Evolutionary conservation across 768 basidiomycete species (phyloP).

Genomic region (Naematelia aurantialba): DNA sequence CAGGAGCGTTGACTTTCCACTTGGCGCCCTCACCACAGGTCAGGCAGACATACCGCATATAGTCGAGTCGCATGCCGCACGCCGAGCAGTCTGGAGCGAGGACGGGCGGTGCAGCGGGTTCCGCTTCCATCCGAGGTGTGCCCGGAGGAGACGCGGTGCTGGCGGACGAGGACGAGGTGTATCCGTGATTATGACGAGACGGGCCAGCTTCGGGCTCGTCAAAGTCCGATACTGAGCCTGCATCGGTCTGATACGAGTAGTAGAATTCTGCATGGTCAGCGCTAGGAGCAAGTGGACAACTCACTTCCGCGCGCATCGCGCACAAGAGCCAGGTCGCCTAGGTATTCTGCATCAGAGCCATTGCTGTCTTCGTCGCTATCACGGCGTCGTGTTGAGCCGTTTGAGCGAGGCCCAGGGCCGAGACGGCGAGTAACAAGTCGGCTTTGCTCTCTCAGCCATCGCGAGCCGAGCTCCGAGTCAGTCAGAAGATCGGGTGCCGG

Average conservation of each 20-base stretch:
- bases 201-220: constrained; percentile 8
- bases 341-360: constrained; percentile 35
- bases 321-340: constrained; percentile 37
- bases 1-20: constrained; percentile 36
- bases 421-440: constrained; percentile 62
- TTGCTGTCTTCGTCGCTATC: constrained; percentile 34
- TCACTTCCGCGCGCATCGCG: constrained; percentile 45
- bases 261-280: constrained; percentile 36
- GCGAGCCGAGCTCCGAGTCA: constrained; percentile 61
- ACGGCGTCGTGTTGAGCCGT: constrained; percentile 1
- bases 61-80: constrained; percentile 69
- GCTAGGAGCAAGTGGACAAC: constrained; percentile 9
- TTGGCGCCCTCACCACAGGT: constrained; percentile 66
- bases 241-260: constrained; percentile 44
- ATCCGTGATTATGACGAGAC: not conserved
- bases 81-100: constrained; percentile 67
- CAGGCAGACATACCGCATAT: constrained; percentile 84
- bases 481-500: constrained; percentile 28
- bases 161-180: constrained; percentile 7
- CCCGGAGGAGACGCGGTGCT: not conserved
- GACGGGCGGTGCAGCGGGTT: constrained; percentile 56
- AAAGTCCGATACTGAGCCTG: constrained; percentile 2
- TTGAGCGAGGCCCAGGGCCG: constrained; percentile 17
- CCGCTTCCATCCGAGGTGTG: constrained; percentile 24
- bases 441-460: constrained; percentile 81